A percentile compares a stretch with the other conserved stretches of the same genome.
Conservation (phyloP, 1,284 basidiomycete species). For the Gomphus sp. region DNA sequence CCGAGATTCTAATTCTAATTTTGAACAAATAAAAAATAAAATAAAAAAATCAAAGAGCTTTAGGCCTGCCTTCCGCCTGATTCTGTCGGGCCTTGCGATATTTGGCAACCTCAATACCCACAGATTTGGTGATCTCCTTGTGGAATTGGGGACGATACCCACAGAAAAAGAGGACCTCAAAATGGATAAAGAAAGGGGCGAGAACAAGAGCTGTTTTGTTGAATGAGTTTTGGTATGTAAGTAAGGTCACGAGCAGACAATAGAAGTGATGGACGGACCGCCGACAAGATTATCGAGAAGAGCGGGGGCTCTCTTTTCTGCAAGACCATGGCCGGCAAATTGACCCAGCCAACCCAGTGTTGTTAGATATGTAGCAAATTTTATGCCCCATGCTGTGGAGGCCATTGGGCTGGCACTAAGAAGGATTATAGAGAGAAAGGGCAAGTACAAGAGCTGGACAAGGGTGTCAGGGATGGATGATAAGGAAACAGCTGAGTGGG, state of each 20-base stretch:
- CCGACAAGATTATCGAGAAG: slow-evolving; percentile 78
- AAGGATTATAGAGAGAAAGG: slow-evolving; percentile 19
- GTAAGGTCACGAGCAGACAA: neutral
- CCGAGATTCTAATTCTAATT: no score
- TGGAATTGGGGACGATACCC: slow-evolving; percentile 70
- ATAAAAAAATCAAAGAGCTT: no score
- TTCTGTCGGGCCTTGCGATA: no score
- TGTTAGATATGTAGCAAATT: slow-evolving; percentile 43
- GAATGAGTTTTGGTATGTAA: slow-evolving; percentile 6
- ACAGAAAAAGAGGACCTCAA: slow-evolving; percentile 71
- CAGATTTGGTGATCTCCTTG: slow-evolving; percentile 50
- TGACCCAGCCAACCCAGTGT: slow-evolving; percentile 71
- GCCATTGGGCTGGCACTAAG: slow-evolving; percentile 50
- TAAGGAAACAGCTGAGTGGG: no score
- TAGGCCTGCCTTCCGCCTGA: no score
- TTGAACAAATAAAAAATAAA: no score
- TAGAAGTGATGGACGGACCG: slow-evolving; percentile 36
- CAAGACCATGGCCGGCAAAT: slow-evolving; percentile 76
- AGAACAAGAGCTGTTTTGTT: slow-evolving; percentile 62
- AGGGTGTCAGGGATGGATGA: no score
- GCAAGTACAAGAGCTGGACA: slow-evolving; percentile 14
- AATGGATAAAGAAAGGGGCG: slow-evolving; percentile 88
- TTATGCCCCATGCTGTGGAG: slow-evolving; percentile 34
- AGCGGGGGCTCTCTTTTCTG: slow-evolving; percentile 79
- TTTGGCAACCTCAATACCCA: no score